Evolutionary conservation across 352 stramenopile species (phyloP).

Genomic region (Globisporangium echinulatum): DNA sequence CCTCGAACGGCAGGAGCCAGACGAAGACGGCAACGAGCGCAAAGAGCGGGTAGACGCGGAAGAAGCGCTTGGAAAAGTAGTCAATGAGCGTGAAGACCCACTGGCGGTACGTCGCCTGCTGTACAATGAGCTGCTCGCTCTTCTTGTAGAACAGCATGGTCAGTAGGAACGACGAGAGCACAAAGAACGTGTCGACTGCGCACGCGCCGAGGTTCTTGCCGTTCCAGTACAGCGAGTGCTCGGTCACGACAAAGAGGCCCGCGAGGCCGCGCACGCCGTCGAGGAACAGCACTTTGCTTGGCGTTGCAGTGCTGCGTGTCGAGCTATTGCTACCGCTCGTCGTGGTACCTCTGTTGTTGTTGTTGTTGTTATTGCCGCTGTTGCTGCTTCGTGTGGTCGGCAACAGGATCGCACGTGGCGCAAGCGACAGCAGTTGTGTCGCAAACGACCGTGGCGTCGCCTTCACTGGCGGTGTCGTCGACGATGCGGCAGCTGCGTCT

Average conservation of each 20-base stretch:
- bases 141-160: conserved; percentile 19
- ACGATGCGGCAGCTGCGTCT: background rate
- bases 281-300: conserved; percentile 12
- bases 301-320: background rate
- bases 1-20: conserved; percentile 23
- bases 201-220: conserved; percentile 11
- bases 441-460: background rate
- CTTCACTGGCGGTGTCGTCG: background rate
- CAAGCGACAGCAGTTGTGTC: background rate
- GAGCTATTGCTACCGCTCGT: too few species aligned
- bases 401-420: background rate
- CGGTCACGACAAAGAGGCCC: conserved; percentile 13
- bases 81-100: conserved; percentile 17
- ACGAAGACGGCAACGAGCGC: conserved; percentile 22
- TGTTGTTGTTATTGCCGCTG: background rate
- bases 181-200: conserved; percentile 20
- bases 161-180: conserved; percentile 19
- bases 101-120: conserved; percentile 9
- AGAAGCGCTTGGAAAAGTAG: conserved; percentile 46
- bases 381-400: background rate
- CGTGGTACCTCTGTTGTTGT: too few species aligned
- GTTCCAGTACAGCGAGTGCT: conserved; percentile 14
- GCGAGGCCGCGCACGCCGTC: conserved; percentile 13
- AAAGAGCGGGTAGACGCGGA: conserved; percentile 53
- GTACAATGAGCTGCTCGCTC: conserved; percentile 9